These are phyloP conservation scores for Hypomyces rosellus DNA, from an alignment of 2,329 filamentous ascomycete species.

Conservation along the genomic window DNA sequence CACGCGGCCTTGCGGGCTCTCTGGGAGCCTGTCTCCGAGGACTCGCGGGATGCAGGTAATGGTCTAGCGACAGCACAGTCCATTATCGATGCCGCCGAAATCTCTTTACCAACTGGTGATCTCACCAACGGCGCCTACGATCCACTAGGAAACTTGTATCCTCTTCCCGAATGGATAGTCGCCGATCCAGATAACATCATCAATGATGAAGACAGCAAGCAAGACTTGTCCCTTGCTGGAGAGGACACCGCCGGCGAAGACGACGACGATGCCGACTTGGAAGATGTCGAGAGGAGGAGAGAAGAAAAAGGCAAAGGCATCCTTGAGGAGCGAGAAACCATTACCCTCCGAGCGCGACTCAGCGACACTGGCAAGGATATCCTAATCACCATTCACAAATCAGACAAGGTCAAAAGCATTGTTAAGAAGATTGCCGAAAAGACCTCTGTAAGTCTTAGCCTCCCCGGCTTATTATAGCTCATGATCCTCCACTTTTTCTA, in stretches of 20 bases:
- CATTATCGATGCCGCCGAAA: conserved; percentile 70
- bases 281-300: conserved; percentile 34
- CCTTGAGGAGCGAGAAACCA: conserved; percentile 45
- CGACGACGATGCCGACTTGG: conserved; percentile 21
- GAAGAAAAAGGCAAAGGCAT: conserved; percentile 57
- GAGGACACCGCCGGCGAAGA: conserved; percentile 36
- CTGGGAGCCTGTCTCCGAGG: conserved; percentile 46
- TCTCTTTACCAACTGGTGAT: conserved; percentile 68
- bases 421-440: conserved; percentile 57
- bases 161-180: conserved; percentile 61
- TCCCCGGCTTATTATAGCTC: neutral
- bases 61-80: conserved; percentile 65
- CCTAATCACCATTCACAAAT: conserved; percentile 47
- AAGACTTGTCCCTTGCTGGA: conserved; percentile 30
- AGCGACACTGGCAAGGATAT: conserved; percentile 64
- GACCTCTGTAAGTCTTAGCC: conserved; percentile 47
- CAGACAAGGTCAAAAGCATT: conserved; percentile 59
- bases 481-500: neutral
- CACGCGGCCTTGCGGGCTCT: conserved; percentile 61
- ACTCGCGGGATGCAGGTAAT: conserved; percentile 29
- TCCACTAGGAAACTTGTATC: conserved; percentile 61
- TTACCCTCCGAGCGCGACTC: conserved; percentile 55
- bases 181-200: conserved; percentile 55
- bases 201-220: conserved; percentile 28
- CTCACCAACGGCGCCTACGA: conserved; percentile 69